Evolutionary conservation across 169 alveolate genomes (phyloP), one percentile per base, ranked within the genome.

Genomic region (Theileria orientalis): DNA sequence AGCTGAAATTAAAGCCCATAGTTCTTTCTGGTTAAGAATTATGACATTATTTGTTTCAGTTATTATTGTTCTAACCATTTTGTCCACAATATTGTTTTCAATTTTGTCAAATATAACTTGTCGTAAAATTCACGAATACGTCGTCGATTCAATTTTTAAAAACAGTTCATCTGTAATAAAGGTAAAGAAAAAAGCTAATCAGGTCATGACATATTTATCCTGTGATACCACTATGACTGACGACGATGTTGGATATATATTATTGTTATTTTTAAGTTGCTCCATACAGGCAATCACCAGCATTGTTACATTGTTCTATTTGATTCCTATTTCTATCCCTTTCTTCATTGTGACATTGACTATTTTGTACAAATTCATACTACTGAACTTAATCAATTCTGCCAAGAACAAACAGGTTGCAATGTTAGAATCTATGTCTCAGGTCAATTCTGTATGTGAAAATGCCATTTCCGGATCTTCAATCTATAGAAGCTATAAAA

Each of bases 381-480:
- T 33, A 6, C 41, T n/a, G 37, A 33, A 37, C 0, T 66, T 44
- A 11, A 37, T 69, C 27, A 37, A 49, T 35, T 19, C 79, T 67
- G 32, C 79, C 23, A 76, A 59, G 64, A 76, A 41, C 29, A 13
- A 44, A 11, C 79, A 76, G 32, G 19, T 44, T n/a, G 51, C 27
- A n/a, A 52, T 37, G 60, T 19, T 76, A 25, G 85, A 76, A 27
- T 29, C 75, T 23, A 46, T 13, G 56, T 61, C 35, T n/a, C 27
- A 60, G 6, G 63, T 76, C 19, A 69, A 76, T 33, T 42, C 77
- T 64, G 73, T 66, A 5, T 76, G 57, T 44, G 79, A 63, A 2
- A 67, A 66, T 57, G 85, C 64, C 0, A 56, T 76, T 7, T 49
- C 78, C 21, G 85, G 85, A 7, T 76, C 85, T 8, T 68, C 19